A percentile compares a stretch with the other conserved stretches of the same genome.
Conservation (phyloP, 305 asterid species). For the Solanum aculeatissimum region DNA sequence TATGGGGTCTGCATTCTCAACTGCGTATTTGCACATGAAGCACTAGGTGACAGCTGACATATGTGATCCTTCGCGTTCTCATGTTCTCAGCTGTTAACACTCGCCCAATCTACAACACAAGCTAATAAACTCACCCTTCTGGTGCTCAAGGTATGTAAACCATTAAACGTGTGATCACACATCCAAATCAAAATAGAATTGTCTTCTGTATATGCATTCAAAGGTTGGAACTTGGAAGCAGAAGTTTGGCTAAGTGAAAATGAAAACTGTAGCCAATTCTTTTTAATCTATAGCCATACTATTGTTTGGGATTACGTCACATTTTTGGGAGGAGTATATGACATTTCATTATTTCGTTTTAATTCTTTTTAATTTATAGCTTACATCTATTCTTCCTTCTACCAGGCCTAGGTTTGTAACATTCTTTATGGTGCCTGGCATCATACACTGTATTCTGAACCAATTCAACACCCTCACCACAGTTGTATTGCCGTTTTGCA, state of each 20-base stretch:
- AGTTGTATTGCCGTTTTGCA: not conserved
- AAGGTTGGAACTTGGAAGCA: not conserved
- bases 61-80: not conserved
- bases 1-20: too few relatives aligned
- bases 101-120: not conserved
- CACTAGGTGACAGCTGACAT: not conserved
- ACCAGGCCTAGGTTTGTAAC: not conserved
- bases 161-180: not conserved
- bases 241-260: not conserved
- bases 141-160: not conserved
- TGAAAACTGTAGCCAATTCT: not conserved
- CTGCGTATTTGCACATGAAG: not conserved
- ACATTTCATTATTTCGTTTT: not conserved
- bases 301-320: not conserved
- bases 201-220: not conserved
- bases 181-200: not conserved
- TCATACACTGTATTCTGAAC: not conserved
- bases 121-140: not conserved
- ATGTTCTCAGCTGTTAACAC: not conserved
- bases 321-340: not conserved
- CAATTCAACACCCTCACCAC: not conserved
- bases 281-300: not conserved
- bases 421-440: not conserved
- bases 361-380: not conserved
- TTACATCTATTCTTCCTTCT: not conserved